Conservation (phyloP, 495 filamentous ascomycete species). For the Talaromyces thailandensis region DNA sequence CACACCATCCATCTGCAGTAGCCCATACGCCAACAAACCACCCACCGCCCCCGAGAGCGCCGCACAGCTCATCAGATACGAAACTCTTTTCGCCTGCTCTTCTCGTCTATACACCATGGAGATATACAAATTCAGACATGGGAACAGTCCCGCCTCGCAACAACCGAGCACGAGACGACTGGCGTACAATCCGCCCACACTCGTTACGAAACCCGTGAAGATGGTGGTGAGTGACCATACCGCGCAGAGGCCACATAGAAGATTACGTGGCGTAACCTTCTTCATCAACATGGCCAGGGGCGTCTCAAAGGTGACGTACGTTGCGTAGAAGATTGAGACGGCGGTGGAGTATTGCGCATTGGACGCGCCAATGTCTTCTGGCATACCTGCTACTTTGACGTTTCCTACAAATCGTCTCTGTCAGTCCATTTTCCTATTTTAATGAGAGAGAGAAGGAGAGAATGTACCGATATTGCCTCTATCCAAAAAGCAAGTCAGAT, state of each 20-base stretch:
- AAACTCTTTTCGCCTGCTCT: slow-evolving; percentile 35
- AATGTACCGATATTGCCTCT: slow-evolving; percentile 35
- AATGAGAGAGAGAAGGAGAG: background rate
- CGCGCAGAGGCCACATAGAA: slow-evolving; percentile 29
- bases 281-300: slow-evolving; percentile 38
- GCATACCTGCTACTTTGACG: slow-evolving; percentile 36
- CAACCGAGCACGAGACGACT: slow-evolving; percentile 54
- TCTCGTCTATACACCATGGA: slow-evolving; percentile 41
- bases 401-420: slow-evolving; percentile 21
- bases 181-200: slow-evolving; percentile 39
- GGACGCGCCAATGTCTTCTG: slow-evolving; percentile 33
- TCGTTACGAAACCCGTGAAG: slow-evolving; percentile 43
- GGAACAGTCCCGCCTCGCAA: slow-evolving; percentile 64
- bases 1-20: slow-evolving; percentile 36
- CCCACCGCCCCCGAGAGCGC: slow-evolving; percentile 36
- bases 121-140: slow-evolving; percentile 46
- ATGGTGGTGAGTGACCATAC: slow-evolving; percentile 46
- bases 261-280: slow-evolving; percentile 33
- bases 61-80: slow-evolving; percentile 32
- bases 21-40: slow-evolving; percentile 34
- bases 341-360: slow-evolving; percentile 35
- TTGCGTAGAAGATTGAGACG: slow-evolving; percentile 43
- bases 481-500: slow-evolving; percentile 36
- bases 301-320: slow-evolving; percentile 38
- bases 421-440: background rate